These are phyloP conservation scores for Leucoagaricus sp. DNA, from an alignment of 1,284 basidiomycete species.

Conservation along the genomic window DNA sequence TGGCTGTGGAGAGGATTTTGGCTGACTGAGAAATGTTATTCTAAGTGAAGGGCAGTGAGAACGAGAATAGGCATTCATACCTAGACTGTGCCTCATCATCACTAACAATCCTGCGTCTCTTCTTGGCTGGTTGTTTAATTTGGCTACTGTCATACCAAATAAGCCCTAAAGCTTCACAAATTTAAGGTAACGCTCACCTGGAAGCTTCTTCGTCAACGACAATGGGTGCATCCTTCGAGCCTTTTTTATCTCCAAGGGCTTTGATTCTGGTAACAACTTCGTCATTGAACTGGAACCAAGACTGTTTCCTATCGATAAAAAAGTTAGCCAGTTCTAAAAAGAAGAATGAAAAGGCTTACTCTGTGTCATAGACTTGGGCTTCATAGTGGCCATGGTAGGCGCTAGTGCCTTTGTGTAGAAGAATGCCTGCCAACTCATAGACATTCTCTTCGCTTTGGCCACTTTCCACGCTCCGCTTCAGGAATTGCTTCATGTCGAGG, in stretches of 20 bases:
- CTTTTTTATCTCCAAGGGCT: conserved; percentile 46
- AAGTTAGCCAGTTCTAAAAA: conserved; percentile 7
- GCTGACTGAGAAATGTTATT: neutral
- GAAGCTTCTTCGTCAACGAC: conserved; percentile 27
- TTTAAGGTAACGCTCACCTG: conserved; percentile 13
- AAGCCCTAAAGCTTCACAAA: conserved; percentile 5
- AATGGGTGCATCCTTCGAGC: conserved; percentile 21
- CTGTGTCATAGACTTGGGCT: conserved; percentile 80
- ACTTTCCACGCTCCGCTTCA: conserved; percentile 30
- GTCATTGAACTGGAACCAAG: conserved; percentile 93
- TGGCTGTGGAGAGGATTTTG: neutral
- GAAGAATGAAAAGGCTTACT: conserved; percentile 44
- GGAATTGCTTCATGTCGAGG: conserved; percentile 74
- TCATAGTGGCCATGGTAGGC: conserved; percentile 94
- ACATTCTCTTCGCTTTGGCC: conserved; percentile 31
- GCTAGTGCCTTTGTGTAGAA: conserved; percentile 83
- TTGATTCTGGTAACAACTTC: conserved; percentile 70
- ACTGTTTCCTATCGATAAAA: conserved; percentile 47
- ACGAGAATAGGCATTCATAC: conserved; percentile 27
- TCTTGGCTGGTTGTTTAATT: conserved; percentile 34
- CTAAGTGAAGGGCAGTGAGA: neutral
- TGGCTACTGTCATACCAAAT: conserved; percentile 22
- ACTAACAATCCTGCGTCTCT: conserved; percentile 54
- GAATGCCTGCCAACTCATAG: conserved; percentile 82
- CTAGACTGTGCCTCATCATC: conserved; percentile 52